phyloP scores from a whole-genome alignment of 1,284 basidiomycete genomes.

The Bjerkandera adusta region DNA sequence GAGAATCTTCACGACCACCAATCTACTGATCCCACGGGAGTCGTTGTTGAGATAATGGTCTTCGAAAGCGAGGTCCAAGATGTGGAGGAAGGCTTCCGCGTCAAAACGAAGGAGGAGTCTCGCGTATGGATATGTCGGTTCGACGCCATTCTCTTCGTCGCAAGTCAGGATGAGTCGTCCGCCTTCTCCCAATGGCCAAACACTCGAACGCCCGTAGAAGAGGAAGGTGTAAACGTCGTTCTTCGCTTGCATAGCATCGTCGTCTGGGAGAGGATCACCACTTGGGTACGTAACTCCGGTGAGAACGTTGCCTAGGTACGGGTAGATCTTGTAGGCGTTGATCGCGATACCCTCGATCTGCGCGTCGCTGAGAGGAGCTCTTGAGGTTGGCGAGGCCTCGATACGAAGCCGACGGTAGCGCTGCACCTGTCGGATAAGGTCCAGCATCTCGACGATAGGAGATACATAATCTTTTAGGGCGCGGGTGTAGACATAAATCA shows the following conservation, averaged over 20 bases:
- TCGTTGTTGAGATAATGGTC: conserved; percentile 90
- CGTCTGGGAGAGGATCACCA: conserved; percentile 65
- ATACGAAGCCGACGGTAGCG: conserved; percentile 43
- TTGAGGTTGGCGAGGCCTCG: conserved; percentile 30
- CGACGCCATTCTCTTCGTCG: conserved; percentile 65
- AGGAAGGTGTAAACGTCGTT: conserved; percentile 77
- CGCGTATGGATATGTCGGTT: conserved; percentile 88
- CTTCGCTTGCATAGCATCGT: conserved; percentile 67
- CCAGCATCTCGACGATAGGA: conserved; percentile 84
- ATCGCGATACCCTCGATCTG: conserved; percentile 59
- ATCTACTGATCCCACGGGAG: conserved; percentile 64
- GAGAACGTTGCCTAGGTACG: conserved; percentile 87
- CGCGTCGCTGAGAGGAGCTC: conserved; percentile 34
- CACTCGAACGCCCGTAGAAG: conserved; percentile 78
- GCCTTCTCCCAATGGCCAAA: conserved; percentile 75
- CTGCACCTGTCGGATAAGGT: conserved; percentile 71
- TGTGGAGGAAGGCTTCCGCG: conserved; percentile 92
- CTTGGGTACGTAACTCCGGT: conserved; percentile 88
- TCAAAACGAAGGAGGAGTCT: conserved; percentile 86
- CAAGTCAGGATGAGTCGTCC: conserved; percentile 74
- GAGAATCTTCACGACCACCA: conserved; percentile 83
- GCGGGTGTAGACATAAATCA: conserved; percentile 92
- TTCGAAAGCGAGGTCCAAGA: conserved; percentile 94
- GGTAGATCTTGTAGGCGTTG: conserved; percentile 91
- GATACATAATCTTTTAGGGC: conserved; percentile 88